phyloP scores from a whole-genome alignment of 2,329 filamentous ascomycete species.

The Cordyceps pruinosa region DNA sequence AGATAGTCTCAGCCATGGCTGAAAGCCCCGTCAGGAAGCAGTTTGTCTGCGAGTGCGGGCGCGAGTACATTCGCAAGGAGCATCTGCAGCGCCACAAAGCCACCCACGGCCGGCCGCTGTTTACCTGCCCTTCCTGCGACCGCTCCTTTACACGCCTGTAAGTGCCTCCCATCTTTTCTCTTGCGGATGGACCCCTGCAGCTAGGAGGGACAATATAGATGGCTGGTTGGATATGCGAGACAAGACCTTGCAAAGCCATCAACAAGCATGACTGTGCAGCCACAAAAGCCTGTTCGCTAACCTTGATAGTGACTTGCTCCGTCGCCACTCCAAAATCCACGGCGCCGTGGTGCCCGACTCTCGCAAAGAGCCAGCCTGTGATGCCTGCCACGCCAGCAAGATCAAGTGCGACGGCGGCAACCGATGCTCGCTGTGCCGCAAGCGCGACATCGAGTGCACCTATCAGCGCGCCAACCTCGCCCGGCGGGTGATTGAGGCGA shows the following conservation, averaged over 20 bases:
- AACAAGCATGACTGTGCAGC: neutral
- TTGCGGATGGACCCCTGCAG: too few relatives aligned
- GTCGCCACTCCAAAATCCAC: constrained; percentile 32
- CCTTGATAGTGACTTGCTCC: constrained; percentile 28
- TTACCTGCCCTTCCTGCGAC: constrained; percentile 30
- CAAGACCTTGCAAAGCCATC: neutral
- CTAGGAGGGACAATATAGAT: too few relatives aligned
- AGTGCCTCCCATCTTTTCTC: too few relatives aligned
- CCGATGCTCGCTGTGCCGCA: constrained; percentile 33
- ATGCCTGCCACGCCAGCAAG: constrained; percentile 38
- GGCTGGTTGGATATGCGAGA: too few relatives aligned
- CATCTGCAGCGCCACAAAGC: constrained; percentile 34
- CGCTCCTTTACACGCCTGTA: constrained; percentile 34
- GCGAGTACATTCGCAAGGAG: constrained; percentile 34
- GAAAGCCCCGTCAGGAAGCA: constrained; percentile 5
- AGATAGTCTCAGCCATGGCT: constrained; percentile 2
- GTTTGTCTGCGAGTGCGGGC: constrained; percentile 31
- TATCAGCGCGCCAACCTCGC: constrained; percentile 23
- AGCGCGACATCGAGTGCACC: constrained; percentile 31
- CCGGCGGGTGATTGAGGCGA: constrained; percentile 3
- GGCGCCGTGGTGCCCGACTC: constrained; percentile 23
- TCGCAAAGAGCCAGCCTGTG: constrained; percentile 34
- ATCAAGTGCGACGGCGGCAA: constrained; percentile 36
- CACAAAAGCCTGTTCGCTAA: neutral
- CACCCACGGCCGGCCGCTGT: constrained; percentile 29